These are phyloP conservation scores for Cornus suecica DNA, from an alignment of 148 eudicot species.

Conservation along the genomic window DNA sequence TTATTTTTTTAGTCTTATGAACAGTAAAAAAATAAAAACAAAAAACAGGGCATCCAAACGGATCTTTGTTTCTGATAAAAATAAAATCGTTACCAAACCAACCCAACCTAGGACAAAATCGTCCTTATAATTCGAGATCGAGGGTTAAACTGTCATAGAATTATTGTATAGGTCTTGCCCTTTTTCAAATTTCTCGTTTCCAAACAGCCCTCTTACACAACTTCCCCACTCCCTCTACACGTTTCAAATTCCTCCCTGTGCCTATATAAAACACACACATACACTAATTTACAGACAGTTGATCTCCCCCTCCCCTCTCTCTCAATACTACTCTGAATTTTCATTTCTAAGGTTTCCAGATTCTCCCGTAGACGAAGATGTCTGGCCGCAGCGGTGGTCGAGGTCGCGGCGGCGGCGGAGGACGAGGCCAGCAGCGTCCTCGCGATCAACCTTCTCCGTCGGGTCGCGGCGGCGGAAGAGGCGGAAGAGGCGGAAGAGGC, in stretches of 20 bases:
- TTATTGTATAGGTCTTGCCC: no score
- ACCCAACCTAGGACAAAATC: no score
- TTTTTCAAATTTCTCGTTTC: no score
- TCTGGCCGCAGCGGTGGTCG: conserved; percentile 31
- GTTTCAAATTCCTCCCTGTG: neutral
- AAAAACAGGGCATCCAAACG: no score
- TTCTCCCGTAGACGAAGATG: conserved; percentile 10
- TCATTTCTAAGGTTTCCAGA: neutral
- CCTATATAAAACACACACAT: no score
- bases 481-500: conserved; percentile 12
- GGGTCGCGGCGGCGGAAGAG: neutral
- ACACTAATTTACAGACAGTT: no score
- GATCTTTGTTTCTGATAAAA: no score
- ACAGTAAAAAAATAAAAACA: no score
- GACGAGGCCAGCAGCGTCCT: conserved; percentile 7
- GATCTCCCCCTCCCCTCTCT: neutral
- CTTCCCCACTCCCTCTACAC: neutral
- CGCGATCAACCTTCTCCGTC: conserved; percentile 2
- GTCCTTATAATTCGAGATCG: no score
- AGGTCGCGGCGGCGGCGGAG: conserved; percentile 21
- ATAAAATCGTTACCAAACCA: no score
- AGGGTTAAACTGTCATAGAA: no score
- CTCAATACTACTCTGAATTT: neutral
- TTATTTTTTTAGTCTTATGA: no score
- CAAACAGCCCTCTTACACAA: neutral